These are phyloP conservation scores for Chamaenerion angustifolium DNA, from an alignment of 345 rosid genomes.

Conservation along the genomic window DNA sequence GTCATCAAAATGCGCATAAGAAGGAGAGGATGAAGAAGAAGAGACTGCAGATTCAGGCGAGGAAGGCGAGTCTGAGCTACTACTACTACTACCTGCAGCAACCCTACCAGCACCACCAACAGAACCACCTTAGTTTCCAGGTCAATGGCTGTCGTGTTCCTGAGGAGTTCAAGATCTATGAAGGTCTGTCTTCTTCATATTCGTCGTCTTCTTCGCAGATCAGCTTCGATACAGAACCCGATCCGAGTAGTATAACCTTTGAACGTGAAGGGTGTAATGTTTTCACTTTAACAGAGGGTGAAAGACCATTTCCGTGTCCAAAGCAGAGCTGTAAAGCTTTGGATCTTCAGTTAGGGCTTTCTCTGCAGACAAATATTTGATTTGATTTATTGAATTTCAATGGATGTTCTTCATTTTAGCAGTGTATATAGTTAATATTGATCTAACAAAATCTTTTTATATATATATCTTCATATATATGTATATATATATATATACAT, in stretches of 20 bases:
- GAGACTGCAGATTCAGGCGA: conserved; percentile 82
- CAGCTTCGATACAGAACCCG: conserved; percentile 26
- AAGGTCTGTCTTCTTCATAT: background rate
- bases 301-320: background rate
- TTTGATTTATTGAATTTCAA: too few species aligned
- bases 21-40: conserved; percentile 91
- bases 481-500: too few species aligned
- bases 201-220: conserved; percentile 20
- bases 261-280: too few species aligned
- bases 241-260: too few species aligned
- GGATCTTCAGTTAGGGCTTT: conserved; percentile 66
- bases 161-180: background rate
- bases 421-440: too few species aligned
- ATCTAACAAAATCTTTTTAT: too few species aligned
- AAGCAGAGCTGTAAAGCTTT: conserved; percentile 22
- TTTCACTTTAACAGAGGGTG: too few species aligned
- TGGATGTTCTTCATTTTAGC: too few species aligned
- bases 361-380: conserved; percentile 23
- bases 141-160: background rate
- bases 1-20: conserved; percentile 98
- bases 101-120: conserved; percentile 10
- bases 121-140: conserved; percentile 22
- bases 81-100: conserved; percentile 49
- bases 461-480: too few species aligned
- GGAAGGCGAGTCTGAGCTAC: conserved; percentile 55